A percentile compares a stretch with the other conserved stretches of the same genome.
These are phyloP conservation scores for Martiniozyma asiatica DNA, from an alignment of 1,139 yeast genomes.

Conservation along the genomic window DNA sequence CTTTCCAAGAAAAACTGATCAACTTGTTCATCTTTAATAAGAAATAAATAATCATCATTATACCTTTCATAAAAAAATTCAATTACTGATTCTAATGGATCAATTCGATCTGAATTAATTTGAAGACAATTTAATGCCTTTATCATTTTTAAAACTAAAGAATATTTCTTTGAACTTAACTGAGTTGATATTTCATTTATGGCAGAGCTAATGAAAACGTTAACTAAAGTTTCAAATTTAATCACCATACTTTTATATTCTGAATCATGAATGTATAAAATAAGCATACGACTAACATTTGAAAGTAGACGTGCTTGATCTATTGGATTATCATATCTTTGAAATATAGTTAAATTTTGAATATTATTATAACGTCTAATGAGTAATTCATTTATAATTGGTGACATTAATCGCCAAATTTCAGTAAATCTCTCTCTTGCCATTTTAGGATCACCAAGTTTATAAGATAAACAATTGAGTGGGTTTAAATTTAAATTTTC, in stretches of 20 bases:
- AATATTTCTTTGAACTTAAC: slow-evolving; percentile 40
- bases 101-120: slow-evolving; percentile 25
- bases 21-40: slow-evolving; percentile 14
- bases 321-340: slow-evolving; percentile 35
- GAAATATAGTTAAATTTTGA: slow-evolving; percentile 33
- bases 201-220: slow-evolving; percentile 63
- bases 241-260: slow-evolving; percentile 24
- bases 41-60: slow-evolving; percentile 18
- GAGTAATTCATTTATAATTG: slow-evolving; percentile 36
- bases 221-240: slow-evolving; percentile 45
- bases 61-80: slow-evolving; percentile 28
- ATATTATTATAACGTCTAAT: slow-evolving; percentile 35
- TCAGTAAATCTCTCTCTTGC: slow-evolving; percentile 34
- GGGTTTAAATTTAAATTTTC: slow-evolving; percentile 16
- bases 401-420: slow-evolving; percentile 31
- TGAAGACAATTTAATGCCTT: slow-evolving; percentile 25
- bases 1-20: slow-evolving; percentile 9
- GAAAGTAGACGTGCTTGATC: slow-evolving; percentile 32
- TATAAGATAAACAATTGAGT: slow-evolving; percentile 17
- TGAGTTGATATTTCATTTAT: slow-evolving; percentile 57
- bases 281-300: slow-evolving; percentile 23
- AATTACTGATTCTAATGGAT: slow-evolving; percentile 33
- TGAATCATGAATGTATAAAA: slow-evolving; percentile 25
- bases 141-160: slow-evolving; percentile 18
- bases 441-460: slow-evolving; percentile 27